phyloP scores from a whole-genome alignment of 257 asterid genomes.

The Lycium ferocissimum region DNA sequence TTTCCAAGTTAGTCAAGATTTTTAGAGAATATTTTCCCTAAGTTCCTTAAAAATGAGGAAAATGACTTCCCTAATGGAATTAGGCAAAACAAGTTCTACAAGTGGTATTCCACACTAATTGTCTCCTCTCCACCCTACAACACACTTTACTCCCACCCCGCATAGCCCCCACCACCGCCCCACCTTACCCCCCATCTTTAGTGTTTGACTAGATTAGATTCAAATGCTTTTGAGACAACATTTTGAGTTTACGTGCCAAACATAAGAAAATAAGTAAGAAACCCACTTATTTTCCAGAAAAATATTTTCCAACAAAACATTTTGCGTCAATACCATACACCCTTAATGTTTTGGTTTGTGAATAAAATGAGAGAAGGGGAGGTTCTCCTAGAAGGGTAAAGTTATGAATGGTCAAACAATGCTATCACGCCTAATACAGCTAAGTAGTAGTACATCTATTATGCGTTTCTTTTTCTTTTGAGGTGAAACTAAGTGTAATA shows the following conservation, averaged over 20 bases:
- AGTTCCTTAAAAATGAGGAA: neutral
- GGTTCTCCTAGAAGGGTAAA: neutral
- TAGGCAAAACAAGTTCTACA: neutral
- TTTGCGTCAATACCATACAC: neutral
- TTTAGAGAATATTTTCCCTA: neutral
- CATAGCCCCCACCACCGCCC: too few relatives aligned
- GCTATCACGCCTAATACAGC: neutral
- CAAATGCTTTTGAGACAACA: neutral
- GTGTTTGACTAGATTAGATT: neutral
- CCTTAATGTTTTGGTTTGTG: neutral
- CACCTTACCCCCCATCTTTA: neutral
- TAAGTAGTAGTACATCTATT: neutral
- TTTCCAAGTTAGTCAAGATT: neutral
- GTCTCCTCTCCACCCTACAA: neutral
- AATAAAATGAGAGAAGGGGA: neutral
- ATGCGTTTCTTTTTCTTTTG: constrained; percentile 9
- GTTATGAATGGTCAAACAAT: neutral
- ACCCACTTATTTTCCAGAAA: neutral
- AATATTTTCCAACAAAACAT: neutral
- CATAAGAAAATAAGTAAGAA: neutral
- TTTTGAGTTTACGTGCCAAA: neutral
- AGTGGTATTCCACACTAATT: neutral
- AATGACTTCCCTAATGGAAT: neutral
- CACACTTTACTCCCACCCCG: neutral
- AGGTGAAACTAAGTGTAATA: neutral